These are phyloP conservation scores for Candida andamanensis DNA, from an alignment of 805 yeast species.

Conservation along the genomic window DNA sequence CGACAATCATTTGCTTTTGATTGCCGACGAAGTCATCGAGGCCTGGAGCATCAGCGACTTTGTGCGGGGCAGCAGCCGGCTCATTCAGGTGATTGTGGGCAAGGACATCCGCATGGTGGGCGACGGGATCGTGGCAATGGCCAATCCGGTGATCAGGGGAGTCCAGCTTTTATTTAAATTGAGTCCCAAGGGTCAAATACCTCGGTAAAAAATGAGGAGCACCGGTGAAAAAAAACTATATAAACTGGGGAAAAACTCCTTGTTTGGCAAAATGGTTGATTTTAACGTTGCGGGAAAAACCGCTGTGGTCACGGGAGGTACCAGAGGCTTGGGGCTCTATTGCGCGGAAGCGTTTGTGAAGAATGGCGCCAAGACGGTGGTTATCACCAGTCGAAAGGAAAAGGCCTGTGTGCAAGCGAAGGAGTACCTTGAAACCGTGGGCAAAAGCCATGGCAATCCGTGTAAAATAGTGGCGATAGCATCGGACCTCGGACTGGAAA, in stretches of 20 bases:
- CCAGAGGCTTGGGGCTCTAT: constrained; percentile 67
- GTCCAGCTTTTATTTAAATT: constrained; percentile 50
- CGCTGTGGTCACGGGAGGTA: constrained; percentile 69
- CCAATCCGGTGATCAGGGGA: constrained; percentile 61
- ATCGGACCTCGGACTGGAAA: constrained; percentile 50
- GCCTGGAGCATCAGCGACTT: constrained; percentile 54
- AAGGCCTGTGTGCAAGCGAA: constrained; percentile 59
- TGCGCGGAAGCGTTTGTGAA: constrained; percentile 60
- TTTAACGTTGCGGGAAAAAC: constrained; percentile 53
- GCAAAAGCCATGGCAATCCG: constrained; percentile 27
- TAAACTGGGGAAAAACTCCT: no score
- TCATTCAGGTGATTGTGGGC: constrained; percentile 68
- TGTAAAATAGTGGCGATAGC: constrained; percentile 42
- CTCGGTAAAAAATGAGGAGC: background rate
- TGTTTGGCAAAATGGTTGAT: constrained; percentile 31
- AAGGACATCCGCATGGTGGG: constrained; percentile 46
- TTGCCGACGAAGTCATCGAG: constrained; percentile 66
- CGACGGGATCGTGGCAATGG: constrained; percentile 37
- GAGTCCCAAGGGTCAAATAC: background rate
- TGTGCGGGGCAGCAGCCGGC: constrained; percentile 40
- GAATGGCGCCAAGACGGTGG: constrained; percentile 59
- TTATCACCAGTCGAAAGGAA: constrained; percentile 60
- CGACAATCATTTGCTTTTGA: constrained; percentile 35
- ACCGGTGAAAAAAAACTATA: background rate
- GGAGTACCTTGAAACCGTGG: constrained; percentile 29